Conservation (phyloP, 345 rosid species). For the Cochlearia excelsa region DNA sequence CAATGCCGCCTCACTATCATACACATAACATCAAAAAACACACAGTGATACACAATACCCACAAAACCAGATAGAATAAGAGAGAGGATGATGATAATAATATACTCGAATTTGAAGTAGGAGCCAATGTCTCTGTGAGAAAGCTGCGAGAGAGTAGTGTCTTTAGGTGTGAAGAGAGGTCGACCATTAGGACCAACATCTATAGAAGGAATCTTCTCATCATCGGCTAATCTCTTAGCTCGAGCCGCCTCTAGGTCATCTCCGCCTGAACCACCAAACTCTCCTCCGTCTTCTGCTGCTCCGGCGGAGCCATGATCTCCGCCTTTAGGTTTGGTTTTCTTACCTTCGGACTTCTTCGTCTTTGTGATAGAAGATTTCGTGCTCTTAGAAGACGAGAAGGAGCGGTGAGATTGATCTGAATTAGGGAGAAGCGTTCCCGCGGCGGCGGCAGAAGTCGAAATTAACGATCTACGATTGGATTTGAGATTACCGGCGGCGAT, state of each 20-base stretch:
- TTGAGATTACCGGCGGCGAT: slow-evolving; percentile 23
- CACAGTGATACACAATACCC: slow-evolving; percentile 1
- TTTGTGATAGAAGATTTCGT: slow-evolving; percentile 32
- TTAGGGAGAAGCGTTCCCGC: slow-evolving; percentile 32
- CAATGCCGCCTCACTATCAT: slow-evolving; percentile 49
- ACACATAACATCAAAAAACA: not conserved
- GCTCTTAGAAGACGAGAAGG: slow-evolving; percentile 40
- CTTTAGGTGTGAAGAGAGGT: slow-evolving; percentile 67
- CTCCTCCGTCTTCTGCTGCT: slow-evolving; percentile 30
- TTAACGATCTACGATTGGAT: slow-evolving; percentile 11
- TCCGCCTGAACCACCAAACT: slow-evolving; percentile 34
- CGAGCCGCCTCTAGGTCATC: slow-evolving; percentile 52
- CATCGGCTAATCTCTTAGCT: slow-evolving; percentile 54
- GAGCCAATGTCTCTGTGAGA: slow-evolving; percentile 55
- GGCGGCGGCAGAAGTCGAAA: slow-evolving; percentile 19
- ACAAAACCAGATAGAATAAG: too few species aligned
- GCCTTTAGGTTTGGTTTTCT: slow-evolving; percentile 44
- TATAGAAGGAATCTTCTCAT: slow-evolving; percentile 62
- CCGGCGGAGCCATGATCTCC: slow-evolving; percentile 33
- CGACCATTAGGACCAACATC: slow-evolving; percentile 65
- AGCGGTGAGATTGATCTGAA: slow-evolving; percentile 28
- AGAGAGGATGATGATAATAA: not conserved
- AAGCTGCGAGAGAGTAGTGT: slow-evolving; percentile 58
- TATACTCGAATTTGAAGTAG: slow-evolving; percentile 74
- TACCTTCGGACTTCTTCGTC: slow-evolving; percentile 50